A percentile compares a stretch with the other conserved stretches of the same genome.
phyloP scores from a whole-genome alignment of 345 rosid species.

The Citrus hindsii region DNA sequence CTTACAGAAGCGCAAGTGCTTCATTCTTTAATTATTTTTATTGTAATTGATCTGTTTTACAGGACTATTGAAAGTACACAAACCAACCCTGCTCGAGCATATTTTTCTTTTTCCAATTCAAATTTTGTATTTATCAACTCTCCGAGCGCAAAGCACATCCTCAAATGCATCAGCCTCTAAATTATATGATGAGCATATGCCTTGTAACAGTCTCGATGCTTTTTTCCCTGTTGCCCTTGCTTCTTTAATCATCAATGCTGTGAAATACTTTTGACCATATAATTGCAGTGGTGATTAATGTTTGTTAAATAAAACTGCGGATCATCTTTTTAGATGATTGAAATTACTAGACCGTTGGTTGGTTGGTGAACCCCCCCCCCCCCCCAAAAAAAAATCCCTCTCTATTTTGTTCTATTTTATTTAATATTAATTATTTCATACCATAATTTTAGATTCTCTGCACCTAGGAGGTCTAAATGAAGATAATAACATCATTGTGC shows the following conservation, averaged over 20 bases:
- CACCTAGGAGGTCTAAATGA: not conserved
- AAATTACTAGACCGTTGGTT: not conserved
- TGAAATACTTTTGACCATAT: not conserved
- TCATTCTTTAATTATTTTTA: not conserved
- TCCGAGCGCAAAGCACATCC: not conserved
- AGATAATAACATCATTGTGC: not conserved
- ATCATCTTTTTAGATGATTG: not conserved
- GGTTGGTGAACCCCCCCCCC: not conserved
- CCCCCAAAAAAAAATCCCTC: no score
- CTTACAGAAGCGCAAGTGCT: not conserved
- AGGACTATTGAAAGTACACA: conserved; percentile 30
- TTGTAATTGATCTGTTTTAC: conserved; percentile 24
- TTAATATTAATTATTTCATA: not conserved
- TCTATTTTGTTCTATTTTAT: not conserved
- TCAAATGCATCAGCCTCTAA: not conserved
- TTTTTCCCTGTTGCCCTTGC: not conserved
- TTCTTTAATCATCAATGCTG: not conserved
- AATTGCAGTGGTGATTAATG: not conserved
- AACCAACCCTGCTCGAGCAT: conserved; percentile 5
- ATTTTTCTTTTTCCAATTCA: not conserved
- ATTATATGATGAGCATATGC: not conserved
- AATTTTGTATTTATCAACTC: not conserved
- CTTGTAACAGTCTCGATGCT: not conserved
- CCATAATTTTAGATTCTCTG: not conserved
- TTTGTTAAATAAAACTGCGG: not conserved